Percentiles rank a stretch among this genome's conserved stretches.
These are phyloP conservation scores for Physcia stellaris DNA, from an alignment of 495 filamentous ascomycete species.

Conservation along the genomic window DNA sequence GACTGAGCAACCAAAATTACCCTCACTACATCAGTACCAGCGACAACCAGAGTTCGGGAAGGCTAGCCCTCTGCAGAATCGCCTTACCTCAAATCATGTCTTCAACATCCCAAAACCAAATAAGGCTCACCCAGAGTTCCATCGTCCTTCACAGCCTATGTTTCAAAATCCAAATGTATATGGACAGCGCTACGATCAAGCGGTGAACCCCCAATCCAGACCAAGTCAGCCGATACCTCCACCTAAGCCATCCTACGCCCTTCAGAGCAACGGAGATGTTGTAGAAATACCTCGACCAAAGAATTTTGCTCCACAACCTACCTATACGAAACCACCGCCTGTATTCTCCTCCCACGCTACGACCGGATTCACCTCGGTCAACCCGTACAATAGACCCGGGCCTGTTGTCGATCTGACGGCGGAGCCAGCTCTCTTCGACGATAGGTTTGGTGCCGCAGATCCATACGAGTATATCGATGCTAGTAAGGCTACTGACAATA, in stretches of 20 bases:
- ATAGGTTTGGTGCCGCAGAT: constrained; percentile 34
- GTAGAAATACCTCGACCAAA: constrained; percentile 34
- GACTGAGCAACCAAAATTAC: constrained; percentile 5
- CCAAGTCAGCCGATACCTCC: constrained; percentile 22
- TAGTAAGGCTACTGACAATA: constrained; percentile 63
- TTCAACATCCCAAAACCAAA: constrained; percentile 40
- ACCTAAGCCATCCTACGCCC: constrained; percentile 4
- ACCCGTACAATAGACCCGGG: constrained; percentile 25
- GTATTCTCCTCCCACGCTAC: constrained; percentile 25
- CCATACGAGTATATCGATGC: constrained; percentile 61
- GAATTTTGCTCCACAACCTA: constrained; percentile 25
- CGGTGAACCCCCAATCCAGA: constrained; percentile 29
- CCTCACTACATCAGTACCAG: constrained; percentile 7
- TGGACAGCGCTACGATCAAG: constrained; percentile 1
- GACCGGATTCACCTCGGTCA: constrained; percentile 15
- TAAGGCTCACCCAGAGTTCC: constrained; percentile 34
- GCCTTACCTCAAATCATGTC: constrained; percentile 26
- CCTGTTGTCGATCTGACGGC: constrained; percentile 33
- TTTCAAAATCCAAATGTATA: constrained; percentile 11
- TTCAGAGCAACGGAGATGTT: constrained; percentile 16
- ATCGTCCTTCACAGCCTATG: too few species aligned
- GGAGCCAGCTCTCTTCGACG: constrained; percentile 15
- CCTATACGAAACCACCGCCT: constrained; percentile 22
- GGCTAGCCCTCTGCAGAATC: constrained; percentile 34
- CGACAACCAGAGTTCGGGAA: constrained; percentile 49